These are phyloP conservation scores for Physocladia obscura DNA, from an alignment of 192 early-diverging fungal species.

Conservation along the genomic window DNA sequence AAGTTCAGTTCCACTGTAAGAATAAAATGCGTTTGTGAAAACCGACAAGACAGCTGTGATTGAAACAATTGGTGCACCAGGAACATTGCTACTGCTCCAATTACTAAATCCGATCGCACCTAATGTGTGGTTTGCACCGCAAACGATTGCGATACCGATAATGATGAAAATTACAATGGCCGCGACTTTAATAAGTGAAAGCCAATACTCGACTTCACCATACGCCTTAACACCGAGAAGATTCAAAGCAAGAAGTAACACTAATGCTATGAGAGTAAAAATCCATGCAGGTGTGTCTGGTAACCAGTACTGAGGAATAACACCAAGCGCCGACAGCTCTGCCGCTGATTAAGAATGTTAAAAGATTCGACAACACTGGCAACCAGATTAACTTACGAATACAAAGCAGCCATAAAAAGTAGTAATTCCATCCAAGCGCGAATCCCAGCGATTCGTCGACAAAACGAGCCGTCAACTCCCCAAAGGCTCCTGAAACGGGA, in stretches of 20 bases:
- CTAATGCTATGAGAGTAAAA: slow-evolving; percentile 12
- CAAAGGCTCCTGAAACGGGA: neutral
- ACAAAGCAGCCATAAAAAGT: neutral
- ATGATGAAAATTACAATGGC: slow-evolving; percentile 78
- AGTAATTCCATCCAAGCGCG: neutral
- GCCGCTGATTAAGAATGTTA: neutral
- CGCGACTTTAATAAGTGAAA: slow-evolving; percentile 79
- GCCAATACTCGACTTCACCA: slow-evolving; percentile 74
- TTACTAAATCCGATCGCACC: slow-evolving; percentile 36
- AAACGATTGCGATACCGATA: slow-evolving; percentile 66
- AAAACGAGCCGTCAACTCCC: neutral
- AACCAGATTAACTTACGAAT: neutral
- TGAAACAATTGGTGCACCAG: neutral
- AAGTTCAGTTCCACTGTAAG: slow-evolving; percentile 75
- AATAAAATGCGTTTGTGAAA: slow-evolving; percentile 53
- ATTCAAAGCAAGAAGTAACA: slow-evolving; percentile 59
- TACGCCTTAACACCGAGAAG: slow-evolving; percentile 59
- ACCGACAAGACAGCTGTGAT: slow-evolving; percentile 51
- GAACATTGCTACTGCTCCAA: slow-evolving; percentile 31
- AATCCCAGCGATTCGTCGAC: neutral
- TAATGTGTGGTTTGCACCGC: slow-evolving; percentile 47
- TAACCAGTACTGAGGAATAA: neutral
- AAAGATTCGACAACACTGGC: neutral
- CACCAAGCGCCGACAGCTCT: neutral
- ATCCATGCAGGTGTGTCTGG: neutral